phyloP scores from a whole-genome alignment of 352 stramenopile genomes.

The Phytophthora nicotianae region DNA sequence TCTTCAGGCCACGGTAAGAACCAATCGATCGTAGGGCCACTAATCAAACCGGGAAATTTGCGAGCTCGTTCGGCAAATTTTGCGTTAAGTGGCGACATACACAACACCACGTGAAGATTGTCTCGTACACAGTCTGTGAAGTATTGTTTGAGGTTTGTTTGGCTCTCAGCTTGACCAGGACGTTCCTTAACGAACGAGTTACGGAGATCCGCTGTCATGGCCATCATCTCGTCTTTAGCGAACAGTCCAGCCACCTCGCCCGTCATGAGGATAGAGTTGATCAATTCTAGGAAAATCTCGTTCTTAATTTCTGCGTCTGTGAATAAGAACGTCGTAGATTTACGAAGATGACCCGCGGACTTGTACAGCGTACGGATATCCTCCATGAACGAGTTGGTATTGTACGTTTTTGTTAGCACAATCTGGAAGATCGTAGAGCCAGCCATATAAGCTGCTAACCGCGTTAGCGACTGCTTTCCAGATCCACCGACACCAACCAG shows the following conservation, averaged over 20 bases:
- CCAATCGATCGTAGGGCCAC: slow-evolving; percentile 98
- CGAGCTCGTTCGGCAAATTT: slow-evolving; percentile 96
- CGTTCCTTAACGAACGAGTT: slow-evolving; percentile 95
- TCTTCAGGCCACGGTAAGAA: slow-evolving; percentile 99
- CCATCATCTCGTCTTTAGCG: slow-evolving; percentile 99
- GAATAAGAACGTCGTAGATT: slow-evolving; percentile 98
- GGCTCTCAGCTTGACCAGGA: slow-evolving; percentile 94
- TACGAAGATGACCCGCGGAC: slow-evolving; percentile 94
- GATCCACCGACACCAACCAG: slow-evolving; percentile 97
- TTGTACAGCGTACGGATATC: slow-evolving; percentile 97
- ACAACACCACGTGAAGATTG: slow-evolving; percentile 98
- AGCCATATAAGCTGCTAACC: slow-evolving; percentile 96
- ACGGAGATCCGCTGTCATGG: slow-evolving; percentile 97
- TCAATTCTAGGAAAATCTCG: slow-evolving; percentile 98
- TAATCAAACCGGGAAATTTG: slow-evolving; percentile 98
- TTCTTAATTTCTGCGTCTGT: slow-evolving; percentile 99
- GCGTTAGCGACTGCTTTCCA: slow-evolving; percentile 97
- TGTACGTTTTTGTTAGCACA: slow-evolving; percentile 98
- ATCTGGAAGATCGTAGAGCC: slow-evolving; percentile 98
- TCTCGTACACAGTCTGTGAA: slow-evolving; percentile 98
- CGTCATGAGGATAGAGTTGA: slow-evolving; percentile 99
- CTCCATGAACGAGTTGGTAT: slow-evolving; percentile 97
- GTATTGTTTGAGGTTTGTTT: slow-evolving; percentile 97
- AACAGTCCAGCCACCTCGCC: slow-evolving; percentile 98
- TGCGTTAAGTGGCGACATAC: slow-evolving; percentile 98